phyloP scores from a whole-genome alignment of 1,284 basidiomycete genomes.

The Puccinia horiana region DNA sequence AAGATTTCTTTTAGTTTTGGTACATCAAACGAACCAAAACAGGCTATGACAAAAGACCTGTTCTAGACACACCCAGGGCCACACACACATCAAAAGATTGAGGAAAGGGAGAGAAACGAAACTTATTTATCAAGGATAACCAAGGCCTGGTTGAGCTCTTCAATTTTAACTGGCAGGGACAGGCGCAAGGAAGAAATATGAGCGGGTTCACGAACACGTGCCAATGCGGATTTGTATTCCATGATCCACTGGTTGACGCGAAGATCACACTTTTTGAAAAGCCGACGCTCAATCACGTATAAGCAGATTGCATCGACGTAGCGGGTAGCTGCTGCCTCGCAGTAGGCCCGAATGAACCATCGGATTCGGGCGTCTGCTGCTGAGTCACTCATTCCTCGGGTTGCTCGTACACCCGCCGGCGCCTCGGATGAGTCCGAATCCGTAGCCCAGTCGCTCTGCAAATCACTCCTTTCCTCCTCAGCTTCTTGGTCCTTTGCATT shows the following conservation, averaged over 20 bases:
- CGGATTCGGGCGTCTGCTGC: conserved; percentile 16
- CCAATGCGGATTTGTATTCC: conserved; percentile 4
- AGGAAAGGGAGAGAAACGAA: neutral
- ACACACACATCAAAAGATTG: neutral
- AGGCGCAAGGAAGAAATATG: neutral
- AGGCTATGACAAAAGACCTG: too few relatives aligned
- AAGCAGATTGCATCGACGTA: conserved; percentile 21
- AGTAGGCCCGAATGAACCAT: neutral
- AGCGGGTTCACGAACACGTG: neutral
- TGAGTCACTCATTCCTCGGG: neutral
- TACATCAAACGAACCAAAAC: too few relatives aligned
- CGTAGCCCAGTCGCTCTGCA: neutral
- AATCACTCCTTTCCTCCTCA: neutral
- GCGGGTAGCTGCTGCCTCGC: neutral
- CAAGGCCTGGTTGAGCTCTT: neutral
- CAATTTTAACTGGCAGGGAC: neutral
- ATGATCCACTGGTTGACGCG: neutral
- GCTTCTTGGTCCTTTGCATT: neutral
- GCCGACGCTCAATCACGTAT: conserved; percentile 3
- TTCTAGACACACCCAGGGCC: too few relatives aligned
- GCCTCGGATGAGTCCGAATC: neutral
- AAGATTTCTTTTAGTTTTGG: too few relatives aligned
- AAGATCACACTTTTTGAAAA: conserved; percentile 19
- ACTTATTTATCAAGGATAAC: neutral
- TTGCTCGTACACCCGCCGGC: neutral